phyloP scores from a whole-genome alignment of 2,329 filamentous ascomycete species.

The Fusarium sp. region DNA sequence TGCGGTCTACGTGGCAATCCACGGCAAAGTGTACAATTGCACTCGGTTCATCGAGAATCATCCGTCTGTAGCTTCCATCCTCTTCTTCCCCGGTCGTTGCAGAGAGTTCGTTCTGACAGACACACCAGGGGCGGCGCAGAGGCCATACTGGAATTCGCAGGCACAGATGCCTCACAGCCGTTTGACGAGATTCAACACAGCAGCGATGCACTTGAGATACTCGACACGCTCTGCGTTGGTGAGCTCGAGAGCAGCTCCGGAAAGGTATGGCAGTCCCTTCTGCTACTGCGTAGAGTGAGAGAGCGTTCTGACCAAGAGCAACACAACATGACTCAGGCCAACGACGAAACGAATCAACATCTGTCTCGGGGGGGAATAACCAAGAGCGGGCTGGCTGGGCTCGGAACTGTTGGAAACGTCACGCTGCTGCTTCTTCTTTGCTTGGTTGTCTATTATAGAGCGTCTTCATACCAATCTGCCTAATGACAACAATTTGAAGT shows the following conservation, averaged over 20 bases:
- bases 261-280: background rate
- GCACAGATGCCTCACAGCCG: background rate
- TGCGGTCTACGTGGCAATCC: background rate
- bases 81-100: background rate
- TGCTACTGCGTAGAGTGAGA: background rate
- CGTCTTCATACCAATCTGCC: background rate
- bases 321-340: background rate
- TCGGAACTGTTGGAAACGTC: background rate
- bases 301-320: background rate
- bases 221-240: background rate
- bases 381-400: background rate
- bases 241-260: background rate
- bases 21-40: background rate
- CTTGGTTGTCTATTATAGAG: background rate
- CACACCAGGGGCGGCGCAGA: background rate
- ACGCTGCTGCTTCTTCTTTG: background rate
- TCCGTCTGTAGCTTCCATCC: background rate
- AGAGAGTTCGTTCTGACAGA: background rate
- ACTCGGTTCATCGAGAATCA: background rate
- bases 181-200: background rate
- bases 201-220: background rate
- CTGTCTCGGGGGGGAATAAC: accelerated
- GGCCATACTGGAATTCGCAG: background rate
- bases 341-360: background rate
- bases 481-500: background rate